These are phyloP conservation scores for Penicillium samsonianum DNA, from an alignment of 495 filamentous ascomycete genomes.

Conservation along the genomic window DNA sequence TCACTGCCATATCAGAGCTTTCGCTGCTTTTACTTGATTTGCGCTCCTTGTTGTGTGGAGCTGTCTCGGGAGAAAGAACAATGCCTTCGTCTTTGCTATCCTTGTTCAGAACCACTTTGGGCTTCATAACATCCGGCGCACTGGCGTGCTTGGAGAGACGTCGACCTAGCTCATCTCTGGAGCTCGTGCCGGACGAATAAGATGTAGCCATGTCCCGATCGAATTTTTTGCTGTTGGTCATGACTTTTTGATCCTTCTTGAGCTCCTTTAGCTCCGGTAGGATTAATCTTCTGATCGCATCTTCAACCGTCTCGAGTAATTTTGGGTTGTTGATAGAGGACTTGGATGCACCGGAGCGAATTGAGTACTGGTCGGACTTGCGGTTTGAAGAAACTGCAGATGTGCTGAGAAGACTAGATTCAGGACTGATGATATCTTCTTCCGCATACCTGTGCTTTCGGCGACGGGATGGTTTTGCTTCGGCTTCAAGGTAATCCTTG, in stretches of 20 bases:
- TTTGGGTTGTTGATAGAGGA: constrained; percentile 94
- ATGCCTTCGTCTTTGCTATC: constrained; percentile 60
- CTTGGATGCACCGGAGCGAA: constrained; percentile 73
- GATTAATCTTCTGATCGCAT: constrained; percentile 89
- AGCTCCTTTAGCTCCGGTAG: constrained; percentile 88
- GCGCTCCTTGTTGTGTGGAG: constrained; percentile 44
- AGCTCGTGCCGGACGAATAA: constrained; percentile 59
- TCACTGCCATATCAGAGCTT: constrained; percentile 47
- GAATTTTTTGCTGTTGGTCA: constrained; percentile 60
- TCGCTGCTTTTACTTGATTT: constrained; percentile 47
- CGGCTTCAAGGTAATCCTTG: constrained; percentile 61
- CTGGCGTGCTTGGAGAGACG: constrained; percentile 69
- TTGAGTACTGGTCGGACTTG: constrained; percentile 73
- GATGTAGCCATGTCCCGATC: constrained; percentile 64
- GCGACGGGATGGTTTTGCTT: constrained; percentile 57
- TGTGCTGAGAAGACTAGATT: constrained; percentile 71
- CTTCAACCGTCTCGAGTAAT: constrained; percentile 92
- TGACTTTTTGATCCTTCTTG: constrained; percentile 80
- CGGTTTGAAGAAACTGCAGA: constrained; percentile 71
- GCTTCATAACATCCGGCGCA: constrained; percentile 66
- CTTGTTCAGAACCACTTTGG: constrained; percentile 64
- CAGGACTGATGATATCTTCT: constrained; percentile 65
- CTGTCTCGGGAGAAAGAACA: constrained; percentile 53
- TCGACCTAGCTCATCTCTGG: constrained; percentile 59
- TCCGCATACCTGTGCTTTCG: constrained; percentile 62